These are phyloP conservation scores for Mycena olivaceomarginata DNA, from an alignment of 768 basidiomycete genomes.

Conservation along the genomic window DNA sequence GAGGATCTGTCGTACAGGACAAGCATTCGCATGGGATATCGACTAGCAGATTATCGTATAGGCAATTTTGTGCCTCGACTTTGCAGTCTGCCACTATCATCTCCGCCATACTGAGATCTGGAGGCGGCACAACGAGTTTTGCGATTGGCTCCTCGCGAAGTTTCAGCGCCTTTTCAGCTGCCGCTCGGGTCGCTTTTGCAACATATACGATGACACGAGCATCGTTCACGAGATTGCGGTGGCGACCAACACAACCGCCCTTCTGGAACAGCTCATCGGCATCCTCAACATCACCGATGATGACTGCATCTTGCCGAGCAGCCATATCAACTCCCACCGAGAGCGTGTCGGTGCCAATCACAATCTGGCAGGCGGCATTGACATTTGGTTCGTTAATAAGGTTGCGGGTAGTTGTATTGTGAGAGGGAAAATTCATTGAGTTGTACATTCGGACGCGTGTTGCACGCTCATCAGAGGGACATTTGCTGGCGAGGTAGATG, in stretches of 20 bases:
- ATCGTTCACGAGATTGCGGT: background rate
- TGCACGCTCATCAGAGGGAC: no score
- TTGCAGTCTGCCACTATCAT: slow-evolving; percentile 4
- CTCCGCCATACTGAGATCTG: slow-evolving; percentile 1
- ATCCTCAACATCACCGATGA: background rate
- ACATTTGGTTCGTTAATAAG: background rate
- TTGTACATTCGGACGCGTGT: no score
- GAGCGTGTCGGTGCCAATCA: slow-evolving; percentile 5
- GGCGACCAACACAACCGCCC: background rate
- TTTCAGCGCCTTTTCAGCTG: background rate
- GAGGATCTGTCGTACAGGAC: background rate
- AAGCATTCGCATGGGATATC: background rate
- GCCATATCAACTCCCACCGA: background rate
- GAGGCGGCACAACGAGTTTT: background rate
- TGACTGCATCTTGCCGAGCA: background rate
- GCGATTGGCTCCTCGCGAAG: background rate
- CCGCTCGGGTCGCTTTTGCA: background rate
- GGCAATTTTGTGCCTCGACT: background rate
- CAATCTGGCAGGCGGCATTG: background rate
- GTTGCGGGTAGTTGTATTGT: background rate
- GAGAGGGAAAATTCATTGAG: background rate
- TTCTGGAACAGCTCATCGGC: slow-evolving; percentile 2
- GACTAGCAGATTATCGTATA: background rate
- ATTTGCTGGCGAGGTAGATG: no score
- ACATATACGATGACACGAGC: slow-evolving; percentile 5